Percentiles rank a stretch among this genome's conserved stretches.
These are phyloP conservation scores for Rosa chinensis DNA, from an alignment of 306 rosid species.

Conservation along the genomic window DNA sequence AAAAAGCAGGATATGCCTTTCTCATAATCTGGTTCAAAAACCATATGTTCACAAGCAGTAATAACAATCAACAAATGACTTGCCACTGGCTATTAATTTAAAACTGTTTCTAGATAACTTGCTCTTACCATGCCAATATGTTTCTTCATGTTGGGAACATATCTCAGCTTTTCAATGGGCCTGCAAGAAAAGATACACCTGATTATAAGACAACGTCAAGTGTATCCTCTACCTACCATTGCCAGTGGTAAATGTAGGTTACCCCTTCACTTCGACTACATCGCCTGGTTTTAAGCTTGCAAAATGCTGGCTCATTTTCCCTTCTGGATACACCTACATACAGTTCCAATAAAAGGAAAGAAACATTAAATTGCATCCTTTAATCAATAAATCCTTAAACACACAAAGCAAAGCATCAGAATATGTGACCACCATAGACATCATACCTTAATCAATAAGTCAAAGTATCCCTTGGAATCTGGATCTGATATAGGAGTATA, in stretches of 20 bases:
- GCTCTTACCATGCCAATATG: conserved; percentile 90
- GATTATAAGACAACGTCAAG: conserved; percentile 25
- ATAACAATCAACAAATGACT: background rate
- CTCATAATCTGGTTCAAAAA: background rate
- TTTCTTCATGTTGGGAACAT: conserved; percentile 94
- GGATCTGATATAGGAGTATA: conserved; percentile 98
- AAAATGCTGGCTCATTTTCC: conserved; percentile 93
- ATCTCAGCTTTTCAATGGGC: conserved; percentile 90
- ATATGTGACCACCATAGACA: conserved; percentile 10
- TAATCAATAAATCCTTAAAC: conserved; percentile 8
- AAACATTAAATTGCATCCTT: background rate
- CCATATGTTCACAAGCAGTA: background rate
- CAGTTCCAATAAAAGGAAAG: conserved; percentile 23
- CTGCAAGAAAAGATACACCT: conserved; percentile 46
- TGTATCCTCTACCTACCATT: conserved; percentile 20
- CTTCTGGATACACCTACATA: conserved; percentile 86
- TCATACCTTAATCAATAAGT: conserved; percentile 84
- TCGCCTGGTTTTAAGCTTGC: conserved; percentile 97
- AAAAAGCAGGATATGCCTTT: background rate
- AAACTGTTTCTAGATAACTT: conserved; percentile 6
- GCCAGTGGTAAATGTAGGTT: conserved; percentile 23
- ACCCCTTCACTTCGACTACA: conserved; percentile 98
- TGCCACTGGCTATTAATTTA: background rate
- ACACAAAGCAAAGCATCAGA: background rate
- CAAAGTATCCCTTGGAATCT: conserved; percentile 88